Percentiles rank a stretch among this genome's conserved stretches.
Evolutionary conservation across 192 early-diverging fungal species (phyloP).

Genomic region (Rhizophagus clarus): DNA sequence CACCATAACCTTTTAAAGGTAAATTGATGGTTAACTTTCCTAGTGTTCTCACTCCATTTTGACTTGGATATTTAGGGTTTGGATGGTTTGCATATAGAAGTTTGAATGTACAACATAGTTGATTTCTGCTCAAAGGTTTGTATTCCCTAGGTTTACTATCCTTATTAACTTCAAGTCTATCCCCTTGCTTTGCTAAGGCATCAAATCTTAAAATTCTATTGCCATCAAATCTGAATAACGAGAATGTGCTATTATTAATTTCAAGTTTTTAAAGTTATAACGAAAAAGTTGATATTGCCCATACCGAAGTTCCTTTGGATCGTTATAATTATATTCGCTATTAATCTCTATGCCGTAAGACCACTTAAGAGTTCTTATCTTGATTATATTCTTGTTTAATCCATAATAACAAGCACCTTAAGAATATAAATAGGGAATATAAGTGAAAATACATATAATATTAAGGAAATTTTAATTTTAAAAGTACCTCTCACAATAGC

Average conservation of each 20-base stretch:
- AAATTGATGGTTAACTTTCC: slow-evolving; percentile 4
- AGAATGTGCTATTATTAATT: background rate
- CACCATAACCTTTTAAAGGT: background rate
- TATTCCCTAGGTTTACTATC: background rate
- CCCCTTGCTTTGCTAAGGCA: background rate
- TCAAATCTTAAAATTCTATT: background rate
- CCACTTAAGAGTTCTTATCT: slow-evolving; percentile 1
- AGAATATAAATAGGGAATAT: background rate
- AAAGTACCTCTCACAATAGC: slow-evolving; percentile 58
- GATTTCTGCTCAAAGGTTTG: background rate
- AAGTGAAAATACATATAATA: no score
- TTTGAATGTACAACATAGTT: background rate
- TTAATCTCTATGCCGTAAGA: slow-evolving; percentile 15
- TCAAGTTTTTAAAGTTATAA: background rate
- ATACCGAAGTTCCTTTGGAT: background rate
- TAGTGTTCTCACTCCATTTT: background rate
- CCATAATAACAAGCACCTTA: slow-evolving; percentile 35
- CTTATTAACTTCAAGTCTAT: background rate
- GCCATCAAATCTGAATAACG: background rate
- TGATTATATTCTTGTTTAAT: background rate
- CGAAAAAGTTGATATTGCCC: background rate
- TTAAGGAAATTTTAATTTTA: slow-evolving; percentile 12
- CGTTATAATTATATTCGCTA: background rate
- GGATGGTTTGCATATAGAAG: background rate
- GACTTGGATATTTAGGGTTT: slow-evolving; percentile 5